Evolutionary conservation across 257 asterid species (phyloP), one percentile per base, ranked within the genome.

Genomic region (Ilex asprella): DNA sequence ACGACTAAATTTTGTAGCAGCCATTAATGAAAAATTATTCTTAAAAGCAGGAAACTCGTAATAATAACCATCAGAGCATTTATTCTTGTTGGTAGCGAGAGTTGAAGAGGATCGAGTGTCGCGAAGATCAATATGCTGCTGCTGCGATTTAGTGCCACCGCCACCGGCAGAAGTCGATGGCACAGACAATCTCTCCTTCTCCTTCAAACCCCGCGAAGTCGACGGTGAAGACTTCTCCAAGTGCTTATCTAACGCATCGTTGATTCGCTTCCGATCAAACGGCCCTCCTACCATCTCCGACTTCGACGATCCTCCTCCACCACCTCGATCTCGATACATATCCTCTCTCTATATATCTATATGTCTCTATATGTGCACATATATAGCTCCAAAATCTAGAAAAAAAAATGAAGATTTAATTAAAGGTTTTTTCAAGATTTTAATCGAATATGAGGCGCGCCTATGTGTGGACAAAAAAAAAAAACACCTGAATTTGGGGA

Each of bases 231-330:
- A 86, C 79, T 85, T 92, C 84, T 92, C 95, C 80, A 92, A 73
- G 63, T 92, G 95, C 66, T 86, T 88, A 81, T 88, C 96, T 81
- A 92, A 78, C 57, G 83, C 91, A 69, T 92, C 98, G 81, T 92
- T 92, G 63, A 92, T 86, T 64, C 95, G 79, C 77, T 92, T 92
- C 89, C 98, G 97, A 86, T 92, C 97, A 79, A 91, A 76, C 68
- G 83, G 61, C 46, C 87, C 52, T 46, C 95, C 89, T 21, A 76
- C 90, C 30, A 65, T 78, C 75, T 78, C 83, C 60, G 80, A 61
- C 78, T 84, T 91, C 47, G 95, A 83, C 39, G 90, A 74, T 46
- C 75, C 90, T 60, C 86, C 13, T 46, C 75, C 90, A 58, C 86
- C 13, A 2, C 52, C 89, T 59, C 98, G 96, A 78, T 82, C 88